phyloP scores from a whole-genome alignment of 345 rosid species.

The Hypericum androsaemum region DNA sequence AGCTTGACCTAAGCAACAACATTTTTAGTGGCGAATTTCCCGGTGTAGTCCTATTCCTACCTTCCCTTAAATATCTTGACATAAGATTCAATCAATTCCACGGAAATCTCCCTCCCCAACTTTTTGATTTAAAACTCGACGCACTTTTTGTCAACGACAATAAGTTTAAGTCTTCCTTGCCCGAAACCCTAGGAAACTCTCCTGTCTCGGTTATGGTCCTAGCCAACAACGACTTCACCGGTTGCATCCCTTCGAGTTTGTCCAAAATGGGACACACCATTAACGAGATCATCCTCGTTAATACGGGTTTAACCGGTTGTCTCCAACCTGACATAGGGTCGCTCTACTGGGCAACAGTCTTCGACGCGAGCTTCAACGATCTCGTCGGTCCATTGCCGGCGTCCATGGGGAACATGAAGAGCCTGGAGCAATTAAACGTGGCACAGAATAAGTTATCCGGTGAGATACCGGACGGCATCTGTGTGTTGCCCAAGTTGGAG shows the following conservation, averaged over 20 bases:
- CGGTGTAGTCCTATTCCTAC: constrained; percentile 42
- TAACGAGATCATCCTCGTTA: constrained; percentile 47
- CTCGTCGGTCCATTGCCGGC: constrained; percentile 51
- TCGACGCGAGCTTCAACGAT: constrained; percentile 54
- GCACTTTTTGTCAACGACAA: constrained; percentile 70
- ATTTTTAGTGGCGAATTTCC: constrained; percentile 51
- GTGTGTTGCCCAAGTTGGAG: constrained; percentile 42
- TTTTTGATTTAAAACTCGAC: constrained; percentile 65
- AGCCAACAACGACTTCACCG: constrained; percentile 52
- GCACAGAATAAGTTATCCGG: constrained; percentile 59
- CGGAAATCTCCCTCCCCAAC: constrained; percentile 47
- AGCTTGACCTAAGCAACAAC: constrained; percentile 24
- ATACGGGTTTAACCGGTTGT: constrained; percentile 55
- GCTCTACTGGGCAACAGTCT: constrained; percentile 48
- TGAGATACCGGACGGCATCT: constrained; percentile 36
- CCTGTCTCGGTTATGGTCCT: constrained; percentile 64
- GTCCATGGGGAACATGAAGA: constrained; percentile 37
- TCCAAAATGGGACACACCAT: constrained; percentile 59
- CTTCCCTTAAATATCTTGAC: constrained; percentile 56
- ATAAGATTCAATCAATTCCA: constrained; percentile 83
- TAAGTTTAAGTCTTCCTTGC: constrained; percentile 35
- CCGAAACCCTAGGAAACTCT: constrained; percentile 61
- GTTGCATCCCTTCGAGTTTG: constrained; percentile 60
- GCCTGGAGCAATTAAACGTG: constrained; percentile 45
- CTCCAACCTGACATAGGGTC: constrained; percentile 44